phyloP scores from a whole-genome alignment of 441 rosid species.

The Euphorbia celastroides region DNA sequence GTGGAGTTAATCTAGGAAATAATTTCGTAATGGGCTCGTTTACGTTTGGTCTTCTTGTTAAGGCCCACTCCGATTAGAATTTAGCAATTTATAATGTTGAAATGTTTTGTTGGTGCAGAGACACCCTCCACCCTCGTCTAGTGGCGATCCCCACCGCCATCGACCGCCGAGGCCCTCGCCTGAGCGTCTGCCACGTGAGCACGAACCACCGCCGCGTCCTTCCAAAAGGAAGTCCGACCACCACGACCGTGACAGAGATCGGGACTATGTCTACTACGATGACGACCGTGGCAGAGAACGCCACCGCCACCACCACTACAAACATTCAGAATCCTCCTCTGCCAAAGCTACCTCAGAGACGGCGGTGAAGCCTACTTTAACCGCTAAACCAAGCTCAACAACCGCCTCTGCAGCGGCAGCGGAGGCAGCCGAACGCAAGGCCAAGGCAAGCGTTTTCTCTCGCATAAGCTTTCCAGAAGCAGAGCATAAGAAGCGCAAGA shows the following conservation, averaged over 20 bases:
- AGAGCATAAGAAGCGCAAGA: constrained; percentile 52
- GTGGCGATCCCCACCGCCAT: constrained; percentile 30
- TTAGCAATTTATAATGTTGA: neutral
- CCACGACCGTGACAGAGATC: constrained; percentile 33
- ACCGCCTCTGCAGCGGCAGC: constrained; percentile 27
- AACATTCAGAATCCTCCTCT: constrained; percentile 31
- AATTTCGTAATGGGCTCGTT: no score
- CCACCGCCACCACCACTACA: constrained; percentile 33
- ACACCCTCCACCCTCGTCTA: constrained; percentile 25
- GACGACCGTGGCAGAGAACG: constrained; percentile 35
- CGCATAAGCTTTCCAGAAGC: constrained; percentile 87
- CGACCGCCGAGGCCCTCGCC: constrained; percentile 37
- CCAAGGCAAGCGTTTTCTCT: constrained; percentile 78
- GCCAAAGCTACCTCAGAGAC: constrained; percentile 26
- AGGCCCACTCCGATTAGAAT: neutral
- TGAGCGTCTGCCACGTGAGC: constrained; percentile 30
- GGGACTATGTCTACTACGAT: constrained; percentile 33
- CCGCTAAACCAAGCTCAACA: neutral
- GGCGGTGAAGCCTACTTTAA: neutral
- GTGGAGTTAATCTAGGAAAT: no score
- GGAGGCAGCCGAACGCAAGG: constrained; percentile 34
- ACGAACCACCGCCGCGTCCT: constrained; percentile 25
- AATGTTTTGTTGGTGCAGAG: constrained; percentile 30
- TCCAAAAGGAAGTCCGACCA: constrained; percentile 64
- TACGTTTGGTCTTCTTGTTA: no score